Base-by-base conservation (phyloP, 768 basidiomycete genomes). In the Sistotremastrum suecicum region DNA sequence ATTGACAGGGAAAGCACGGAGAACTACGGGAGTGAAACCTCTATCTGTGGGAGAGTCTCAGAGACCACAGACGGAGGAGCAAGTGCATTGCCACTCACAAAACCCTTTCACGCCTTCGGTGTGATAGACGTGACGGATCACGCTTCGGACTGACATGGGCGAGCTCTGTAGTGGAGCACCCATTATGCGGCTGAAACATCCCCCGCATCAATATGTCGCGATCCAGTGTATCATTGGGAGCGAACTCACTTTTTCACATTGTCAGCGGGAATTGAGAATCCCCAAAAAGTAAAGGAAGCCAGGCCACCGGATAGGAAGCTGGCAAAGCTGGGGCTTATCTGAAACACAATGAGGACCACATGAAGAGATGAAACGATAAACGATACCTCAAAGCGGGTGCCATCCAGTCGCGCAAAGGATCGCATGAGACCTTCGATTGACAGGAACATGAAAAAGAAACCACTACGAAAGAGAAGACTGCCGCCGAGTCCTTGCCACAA, bases 381-480 rank as follows among this genome's bases (percentile, higher is more conserved):
- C 28, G 11, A 29, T 51, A 80, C 79, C 60, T 78, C 76, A 56
- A 71, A 80, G 34, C 60, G 70, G 5, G 80, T 80, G 40, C 76
- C 78, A 47, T 70, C 61, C 43, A 80, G 60, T 41, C 57, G 60
- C 28, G 71, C 65, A 58, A 81, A 78, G 28, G 63, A 58, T 35
- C 80, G 70, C 74, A 81, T 81, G 49, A 79, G 64, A 7, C 66
- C 68, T 68, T 83, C 80, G 50, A 80, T 71, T 30, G 74, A 75
- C 37, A 81, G 66, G 59, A 86, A 88, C 77, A 86, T 80, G 72
- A 76, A 82, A 49, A 80, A 74, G 60, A 87, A 86, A 63, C 79
- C 81, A 47, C 74, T 73, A 42, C 86, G 65, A 59, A 81, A 85
- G 4, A 76, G 70, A 31, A 86, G 65, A 50, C 80, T 83, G 2